These are phyloP conservation scores for Clonostachys rhizophaga DNA, from an alignment of 2,329 filamentous ascomycete species.

Conservation along the genomic window DNA sequence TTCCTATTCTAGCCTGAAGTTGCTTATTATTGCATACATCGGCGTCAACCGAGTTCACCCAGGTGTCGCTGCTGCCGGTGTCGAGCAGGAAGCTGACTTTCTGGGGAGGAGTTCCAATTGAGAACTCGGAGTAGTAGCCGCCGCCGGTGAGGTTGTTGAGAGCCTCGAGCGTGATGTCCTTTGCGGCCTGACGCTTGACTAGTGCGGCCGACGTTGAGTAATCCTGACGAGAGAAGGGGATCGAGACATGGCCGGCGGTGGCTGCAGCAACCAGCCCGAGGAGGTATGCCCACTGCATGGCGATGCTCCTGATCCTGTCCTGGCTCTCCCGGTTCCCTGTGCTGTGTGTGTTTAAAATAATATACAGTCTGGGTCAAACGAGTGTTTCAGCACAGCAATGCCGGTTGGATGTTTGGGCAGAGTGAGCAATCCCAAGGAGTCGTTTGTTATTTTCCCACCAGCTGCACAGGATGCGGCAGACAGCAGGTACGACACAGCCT, in stretches of 20 bases:
- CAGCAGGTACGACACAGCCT: too few species aligned
- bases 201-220: slow-evolving; percentile 6
- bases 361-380: too few species aligned
- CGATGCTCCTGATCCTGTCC: background rate
- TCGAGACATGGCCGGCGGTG: slow-evolving; percentile 11
- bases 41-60: slow-evolving; percentile 55
- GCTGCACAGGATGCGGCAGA: too few species aligned
- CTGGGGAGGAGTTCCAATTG: slow-evolving; percentile 56
- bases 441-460: too few species aligned
- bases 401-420: too few species aligned
- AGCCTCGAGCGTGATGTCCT: slow-evolving; percentile 22
- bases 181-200: slow-evolving; percentile 10
- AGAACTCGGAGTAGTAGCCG: slow-evolving; percentile 51
- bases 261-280: slow-evolving; percentile 5
- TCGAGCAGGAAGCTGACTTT: slow-evolving; percentile 50
- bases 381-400: too few species aligned
- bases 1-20: slow-evolving; percentile 26
- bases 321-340: too few species aligned
- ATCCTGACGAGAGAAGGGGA: slow-evolving; percentile 8
- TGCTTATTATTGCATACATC: slow-evolving; percentile 44
- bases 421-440: too few species aligned
- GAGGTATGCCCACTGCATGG: slow-evolving; percentile 1
- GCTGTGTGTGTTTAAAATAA: too few species aligned
- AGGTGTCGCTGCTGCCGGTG: slow-evolving; percentile 60
- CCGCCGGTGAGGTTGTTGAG: slow-evolving; percentile 50